Conservation (phyloP, 2,329 filamentous ascomycete genomes). For the Aureobasidium pullulans region DNA sequence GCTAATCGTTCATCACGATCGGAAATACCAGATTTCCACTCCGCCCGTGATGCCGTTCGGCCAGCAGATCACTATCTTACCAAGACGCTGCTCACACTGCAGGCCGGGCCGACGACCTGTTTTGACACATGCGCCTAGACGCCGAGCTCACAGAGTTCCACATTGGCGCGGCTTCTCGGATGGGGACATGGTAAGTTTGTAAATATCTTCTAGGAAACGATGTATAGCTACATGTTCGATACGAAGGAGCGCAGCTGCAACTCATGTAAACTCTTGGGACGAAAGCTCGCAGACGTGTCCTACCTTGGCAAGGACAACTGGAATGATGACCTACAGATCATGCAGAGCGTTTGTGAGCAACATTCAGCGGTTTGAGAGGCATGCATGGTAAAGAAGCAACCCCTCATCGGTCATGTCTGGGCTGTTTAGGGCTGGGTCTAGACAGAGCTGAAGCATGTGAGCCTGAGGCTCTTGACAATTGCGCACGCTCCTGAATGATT, state of each 20-base stretch:
- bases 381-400: not conserved
- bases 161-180: not conserved
- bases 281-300: too few species aligned
- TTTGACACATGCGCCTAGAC: slow-evolving; percentile 6
- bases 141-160: not conserved
- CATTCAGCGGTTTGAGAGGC: not conserved
- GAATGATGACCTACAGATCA: not conserved
- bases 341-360: not conserved
- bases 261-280: too few species aligned
- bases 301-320: not conserved
- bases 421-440: not conserved
- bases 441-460: not conserved
- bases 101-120: not conserved
- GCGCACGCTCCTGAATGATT: not conserved
- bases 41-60: not conserved
- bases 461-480: not conserved
- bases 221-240: too few species aligned
- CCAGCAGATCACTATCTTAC: not conserved
- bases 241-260: too few species aligned
- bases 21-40: not conserved
- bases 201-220: not conserved
- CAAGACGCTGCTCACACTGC: not conserved
- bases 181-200: not conserved
- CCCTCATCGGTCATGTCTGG: not conserved
- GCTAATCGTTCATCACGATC: not conserved